Percentiles rank a stretch among this genome's conserved stretches.
Conservation (phyloP, 2,329 filamentous ascomycete species). For the Saccharata proteae region DNA sequence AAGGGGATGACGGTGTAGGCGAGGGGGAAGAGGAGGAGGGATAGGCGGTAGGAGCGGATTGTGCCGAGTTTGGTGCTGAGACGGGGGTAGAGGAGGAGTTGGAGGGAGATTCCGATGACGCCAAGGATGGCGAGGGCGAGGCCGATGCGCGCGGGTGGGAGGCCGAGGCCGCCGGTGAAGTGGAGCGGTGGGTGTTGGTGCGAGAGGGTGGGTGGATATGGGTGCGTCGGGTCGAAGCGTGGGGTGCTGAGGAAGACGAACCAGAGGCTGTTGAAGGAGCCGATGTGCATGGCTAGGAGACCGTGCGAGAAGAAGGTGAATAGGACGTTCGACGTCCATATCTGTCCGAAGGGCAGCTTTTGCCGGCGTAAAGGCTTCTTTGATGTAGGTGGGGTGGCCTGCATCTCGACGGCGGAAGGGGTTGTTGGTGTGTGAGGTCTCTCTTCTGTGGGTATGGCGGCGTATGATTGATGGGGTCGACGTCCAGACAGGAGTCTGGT, state of each 20-base stretch:
- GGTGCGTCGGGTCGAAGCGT: slow-evolving; percentile 25
- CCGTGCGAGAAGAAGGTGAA: slow-evolving; percentile 32
- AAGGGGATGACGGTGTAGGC: slow-evolving; percentile 33
- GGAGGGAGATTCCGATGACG: slow-evolving; percentile 33
- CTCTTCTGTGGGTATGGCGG: slow-evolving; percentile 16
- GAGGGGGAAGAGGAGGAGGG: slow-evolving; percentile 32
- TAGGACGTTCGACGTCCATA: slow-evolving; percentile 35
- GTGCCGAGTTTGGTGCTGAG: slow-evolving; percentile 31
- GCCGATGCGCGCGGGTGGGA: slow-evolving; percentile 36
- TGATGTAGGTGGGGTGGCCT: not conserved
- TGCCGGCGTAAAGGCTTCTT: slow-evolving; percentile 13
- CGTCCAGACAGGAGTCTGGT: slow-evolving; percentile 20
- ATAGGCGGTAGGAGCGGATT: slow-evolving; percentile 27
- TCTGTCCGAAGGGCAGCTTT: slow-evolving; percentile 33
- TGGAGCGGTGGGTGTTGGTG: slow-evolving; percentile 28
- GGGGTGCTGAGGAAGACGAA: slow-evolving; percentile 38
- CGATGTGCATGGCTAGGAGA: slow-evolving; percentile 35
- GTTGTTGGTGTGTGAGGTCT: slow-evolving; percentile 10
- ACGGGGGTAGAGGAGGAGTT: slow-evolving; percentile 34
- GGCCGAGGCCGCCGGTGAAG: slow-evolving; percentile 37
- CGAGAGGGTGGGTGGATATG: slow-evolving; percentile 20
- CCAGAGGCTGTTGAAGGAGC: slow-evolving; percentile 38
- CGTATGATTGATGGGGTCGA: slow-evolving; percentile 18
- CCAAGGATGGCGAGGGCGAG: slow-evolving; percentile 36
- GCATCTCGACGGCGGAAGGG: slow-evolving; percentile 5